Base-by-base conservation (phyloP, 129 eudicot genomes). In the Chrysanthemum seticuspe region DNA sequence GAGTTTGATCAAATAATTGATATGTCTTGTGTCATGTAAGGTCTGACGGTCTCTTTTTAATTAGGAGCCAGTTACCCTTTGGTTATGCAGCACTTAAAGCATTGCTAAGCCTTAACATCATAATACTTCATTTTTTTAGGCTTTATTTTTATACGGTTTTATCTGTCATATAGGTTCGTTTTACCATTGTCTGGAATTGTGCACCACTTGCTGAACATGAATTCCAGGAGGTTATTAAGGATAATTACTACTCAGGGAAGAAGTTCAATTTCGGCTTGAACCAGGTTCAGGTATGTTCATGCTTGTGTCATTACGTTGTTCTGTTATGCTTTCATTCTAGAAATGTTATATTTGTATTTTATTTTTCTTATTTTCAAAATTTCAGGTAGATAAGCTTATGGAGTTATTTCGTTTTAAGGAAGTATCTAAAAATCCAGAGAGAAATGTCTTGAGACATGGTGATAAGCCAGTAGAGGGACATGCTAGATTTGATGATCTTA, bases 221-320 rank as follows among this genome's bases (percentile, higher is more conserved):
- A 61, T 92, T 92, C 58, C 68, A 55, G 49, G 85, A 63, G 70
- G 94, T 85, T 18, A 87, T 92, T 48, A 79, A 48, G 65, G 91
- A 92, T 55, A 92, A 92, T 29, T 92, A 88, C 85, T 87, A 40
- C 76, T 75, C 96, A 9, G 69, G 72, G 16, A 80, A 74, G 40
- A 88, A 85, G 68, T 91, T 91, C 84, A 70, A 75, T n/a, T 83
- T 91, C 60, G 95, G 97, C 27, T 85, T 87, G 65, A 83, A 92
- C 10, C 29, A 78, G 65, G 75, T 75, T 52, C 95, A 91, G 95
- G 97, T 90, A 44, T 58, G 27, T 51, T 54, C 47, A 65, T 65
- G 48, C 66, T 36, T 21, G 71, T 2, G 52, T 53, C n/a, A 21
- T 62, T 5, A 62, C 48, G 7, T 57, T 77, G 8, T 70, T 51